Evolutionary conservation across 2,329 filamentous ascomycete genomes (phyloP).

Genomic region (Blastomyces silverae): DNA sequence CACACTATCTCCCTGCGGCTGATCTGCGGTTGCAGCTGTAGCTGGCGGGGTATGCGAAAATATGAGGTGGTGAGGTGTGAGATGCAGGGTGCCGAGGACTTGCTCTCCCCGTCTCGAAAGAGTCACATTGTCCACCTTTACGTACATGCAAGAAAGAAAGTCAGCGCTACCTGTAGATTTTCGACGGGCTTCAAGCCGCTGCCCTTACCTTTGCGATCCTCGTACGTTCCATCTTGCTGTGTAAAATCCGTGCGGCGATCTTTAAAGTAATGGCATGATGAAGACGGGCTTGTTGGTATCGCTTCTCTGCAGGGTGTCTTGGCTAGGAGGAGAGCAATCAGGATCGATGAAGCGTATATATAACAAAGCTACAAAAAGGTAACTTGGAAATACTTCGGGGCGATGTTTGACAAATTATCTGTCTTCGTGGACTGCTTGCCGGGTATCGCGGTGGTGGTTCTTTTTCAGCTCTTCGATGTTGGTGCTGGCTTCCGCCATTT

Average conservation of each 20-base stretch:
- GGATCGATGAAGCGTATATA: background rate
- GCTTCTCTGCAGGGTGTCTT: background rate
- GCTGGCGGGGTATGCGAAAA: constrained; percentile 51
- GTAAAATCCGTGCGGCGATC: background rate
- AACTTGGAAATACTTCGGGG: background rate
- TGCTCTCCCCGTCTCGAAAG: constrained; percentile 52
- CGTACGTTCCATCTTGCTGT: constrained; percentile 20
- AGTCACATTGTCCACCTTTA: constrained; percentile 52
- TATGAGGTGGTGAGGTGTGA: constrained; percentile 58
- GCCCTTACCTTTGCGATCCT: constrained; percentile 21
- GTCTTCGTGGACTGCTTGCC: too few species aligned
- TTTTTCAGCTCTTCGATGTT: constrained; percentile 5
- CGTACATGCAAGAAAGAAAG: background rate
- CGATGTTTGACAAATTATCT: background rate
- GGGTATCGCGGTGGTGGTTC: background rate
- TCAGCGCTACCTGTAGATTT: background rate
- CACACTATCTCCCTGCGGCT: constrained; percentile 33
- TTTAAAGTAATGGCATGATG: constrained; percentile 11
- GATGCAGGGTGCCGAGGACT: constrained; percentile 54
- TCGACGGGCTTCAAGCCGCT: background rate
- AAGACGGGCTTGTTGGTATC: background rate
- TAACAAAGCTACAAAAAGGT: background rate
- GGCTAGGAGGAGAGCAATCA: background rate
- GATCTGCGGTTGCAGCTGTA: constrained; percentile 27
- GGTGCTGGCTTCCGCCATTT: background rate